These are phyloP conservation scores for Paramyrothecium roridum DNA, from an alignment of 2,329 filamentous ascomycete genomes.

Conservation along the genomic window DNA sequence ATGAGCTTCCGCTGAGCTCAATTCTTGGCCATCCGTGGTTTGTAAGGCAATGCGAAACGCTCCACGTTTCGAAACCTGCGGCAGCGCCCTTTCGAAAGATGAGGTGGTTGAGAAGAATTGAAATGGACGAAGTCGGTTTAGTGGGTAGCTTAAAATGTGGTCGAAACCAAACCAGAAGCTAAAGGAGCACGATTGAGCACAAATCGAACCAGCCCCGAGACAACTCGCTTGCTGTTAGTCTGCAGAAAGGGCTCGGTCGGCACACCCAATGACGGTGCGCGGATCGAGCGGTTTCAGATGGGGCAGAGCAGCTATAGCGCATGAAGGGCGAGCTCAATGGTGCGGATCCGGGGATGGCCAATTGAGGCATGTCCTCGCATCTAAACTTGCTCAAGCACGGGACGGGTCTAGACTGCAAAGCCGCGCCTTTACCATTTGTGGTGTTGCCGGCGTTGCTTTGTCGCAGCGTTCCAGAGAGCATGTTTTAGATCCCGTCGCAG, in stretches of 20 bases:
- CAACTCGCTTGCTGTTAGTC: not conserved
- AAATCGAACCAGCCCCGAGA: too few species aligned
- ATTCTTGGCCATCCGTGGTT: too few species aligned
- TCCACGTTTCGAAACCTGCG: too few species aligned
- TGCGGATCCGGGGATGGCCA: not conserved
- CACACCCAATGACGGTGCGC: too few species aligned
- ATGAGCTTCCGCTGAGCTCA: too few species aligned
- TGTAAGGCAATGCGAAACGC: too few species aligned
- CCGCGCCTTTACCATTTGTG: not conserved
- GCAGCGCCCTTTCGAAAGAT: too few species aligned
- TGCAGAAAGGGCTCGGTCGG: not conserved
- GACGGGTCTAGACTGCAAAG: not conserved
- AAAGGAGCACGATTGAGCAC: not conserved
- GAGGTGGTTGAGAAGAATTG: not conserved
- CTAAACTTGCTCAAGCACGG: not conserved
- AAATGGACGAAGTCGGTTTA: not conserved
- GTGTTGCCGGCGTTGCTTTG: not conserved
- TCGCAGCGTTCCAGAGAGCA: not conserved
- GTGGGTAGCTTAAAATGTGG: not conserved
- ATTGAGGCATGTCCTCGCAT: not conserved
- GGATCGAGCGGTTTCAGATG: too few species aligned
- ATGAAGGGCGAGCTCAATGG: not conserved
- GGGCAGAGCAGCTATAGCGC: not conserved
- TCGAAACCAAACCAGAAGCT: not conserved
- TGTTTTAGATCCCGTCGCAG: not conserved